Percentiles rank a stretch among this genome's conserved stretches.
Conservation (phyloP, 257 asterid genomes). For the Fraxinus americana region DNA sequence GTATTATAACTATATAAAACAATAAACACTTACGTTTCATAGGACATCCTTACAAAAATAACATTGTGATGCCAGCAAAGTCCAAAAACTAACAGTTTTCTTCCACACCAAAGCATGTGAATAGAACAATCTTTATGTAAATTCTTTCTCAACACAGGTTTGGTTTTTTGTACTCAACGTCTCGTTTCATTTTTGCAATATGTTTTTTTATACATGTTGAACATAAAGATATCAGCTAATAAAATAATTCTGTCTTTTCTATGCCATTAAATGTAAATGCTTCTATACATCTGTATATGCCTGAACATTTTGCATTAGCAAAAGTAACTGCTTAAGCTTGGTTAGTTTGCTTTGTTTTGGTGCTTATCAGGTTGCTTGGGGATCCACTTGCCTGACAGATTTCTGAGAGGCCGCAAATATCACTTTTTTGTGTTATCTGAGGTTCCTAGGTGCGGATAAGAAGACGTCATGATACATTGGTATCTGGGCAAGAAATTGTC, state of each 20-base stretch:
- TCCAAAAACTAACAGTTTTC: not conserved
- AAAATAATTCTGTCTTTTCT: not conserved
- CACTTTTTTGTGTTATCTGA: not conserved
- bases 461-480: not conserved
- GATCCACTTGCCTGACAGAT: not conserved
- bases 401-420: not conserved
- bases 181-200: not conserved
- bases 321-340: not conserved
- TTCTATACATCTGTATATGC: not conserved
- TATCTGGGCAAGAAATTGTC: not conserved
- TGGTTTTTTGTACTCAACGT: not conserved
- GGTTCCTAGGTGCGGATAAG: not conserved
- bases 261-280: not conserved
- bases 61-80: not conserved
- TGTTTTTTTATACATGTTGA: not conserved
- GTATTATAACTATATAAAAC: not conserved
- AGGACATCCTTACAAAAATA: not conserved
- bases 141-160: not conserved
- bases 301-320: not conserved
- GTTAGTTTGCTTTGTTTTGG: not conserved
- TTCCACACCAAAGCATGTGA: not conserved
- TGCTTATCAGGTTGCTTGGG: not conserved
- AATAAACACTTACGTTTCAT: not conserved
- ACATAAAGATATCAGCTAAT: not conserved
- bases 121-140: not conserved